These are phyloP conservation scores for Calocybe indica DNA, from an alignment of 768 basidiomycete species.

Conservation along the genomic window DNA sequence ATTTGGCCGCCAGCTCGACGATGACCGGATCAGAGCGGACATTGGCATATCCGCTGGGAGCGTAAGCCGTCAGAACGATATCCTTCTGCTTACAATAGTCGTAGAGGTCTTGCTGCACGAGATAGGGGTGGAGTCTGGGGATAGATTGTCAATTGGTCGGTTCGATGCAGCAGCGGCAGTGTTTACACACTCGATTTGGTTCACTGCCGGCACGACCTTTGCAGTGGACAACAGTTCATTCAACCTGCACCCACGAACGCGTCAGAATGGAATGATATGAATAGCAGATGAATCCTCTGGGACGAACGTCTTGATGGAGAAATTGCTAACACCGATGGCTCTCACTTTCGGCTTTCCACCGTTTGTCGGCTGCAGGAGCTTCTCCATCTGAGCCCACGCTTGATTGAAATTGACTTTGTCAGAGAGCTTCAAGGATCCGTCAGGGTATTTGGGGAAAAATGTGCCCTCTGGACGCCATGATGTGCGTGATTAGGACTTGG, in stretches of 20 bases:
- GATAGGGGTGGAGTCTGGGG: conserved; percentile 42
- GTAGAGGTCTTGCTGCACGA: conserved; percentile 41
- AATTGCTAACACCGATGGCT: conserved; percentile 57
- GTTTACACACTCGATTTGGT: conserved; percentile 38
- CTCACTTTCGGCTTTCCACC: conserved; percentile 32
- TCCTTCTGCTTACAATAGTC: conserved; percentile 43
- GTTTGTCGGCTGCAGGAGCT: conserved; percentile 24
- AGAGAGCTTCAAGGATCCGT: conserved; percentile 26
- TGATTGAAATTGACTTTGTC: conserved; percentile 32
- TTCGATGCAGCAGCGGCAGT: background rate
- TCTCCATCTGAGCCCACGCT: conserved; percentile 47
- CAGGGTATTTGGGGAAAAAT: conserved; percentile 19
- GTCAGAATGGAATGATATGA: background rate
- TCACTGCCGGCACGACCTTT: conserved; percentile 38
- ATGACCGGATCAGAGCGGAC: conserved; percentile 43
- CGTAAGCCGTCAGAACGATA: conserved; percentile 44
- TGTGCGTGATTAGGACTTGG: background rate
- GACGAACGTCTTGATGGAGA: conserved; percentile 48
- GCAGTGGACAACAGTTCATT: conserved; percentile 34
- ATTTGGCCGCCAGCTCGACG: conserved; percentile 38
- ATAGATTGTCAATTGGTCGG: background rate
- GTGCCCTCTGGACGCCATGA: conserved; percentile 7
- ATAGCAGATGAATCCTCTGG: background rate
- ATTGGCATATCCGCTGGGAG: conserved; percentile 37
- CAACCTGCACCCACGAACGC: conserved; percentile 17